Base-by-base conservation (phyloP, 768 basidiomycete species). In the Tubosaeta sp. region DNA sequence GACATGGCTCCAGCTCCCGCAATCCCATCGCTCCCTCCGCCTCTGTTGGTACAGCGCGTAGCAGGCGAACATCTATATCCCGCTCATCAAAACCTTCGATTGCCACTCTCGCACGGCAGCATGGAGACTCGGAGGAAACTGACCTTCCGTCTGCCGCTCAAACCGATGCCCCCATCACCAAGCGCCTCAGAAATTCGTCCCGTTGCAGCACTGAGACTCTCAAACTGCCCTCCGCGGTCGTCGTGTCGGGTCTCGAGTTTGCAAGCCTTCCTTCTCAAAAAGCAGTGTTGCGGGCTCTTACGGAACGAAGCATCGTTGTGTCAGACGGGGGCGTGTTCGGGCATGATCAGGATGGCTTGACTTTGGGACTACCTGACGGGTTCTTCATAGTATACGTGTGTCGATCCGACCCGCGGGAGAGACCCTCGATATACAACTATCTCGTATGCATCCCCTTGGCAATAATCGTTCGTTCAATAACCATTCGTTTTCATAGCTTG, bases 311-410 rank as follows among this genome's bases (percentile, higher is more conserved):
- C 36, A 66, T 90, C 10, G 58, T 76, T 12, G 59, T 87, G 27
- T 67, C 66, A 8, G 59, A 62, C 21, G 52, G 49, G 8, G 53
- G 54, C 24, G 44, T 48, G 40, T 50, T 53, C 34, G 55, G 57
- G 6, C 50, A 52, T 25, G 61, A 65, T 24, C 63, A 66, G 22
- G 68, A 70, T 19, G 63, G 52, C 9, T 46, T 60, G 12, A 59
- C 70, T 25, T 58, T 66, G 10, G 70, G 71, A 34, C 59, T 68
- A 18, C 87, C 90, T 3, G 76, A 82, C 11, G 79, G 75, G 1
- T 93, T 92, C 61, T 72, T 91, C 31, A 67, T 84, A 52, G 76
- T 92, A 1, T 90, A 84, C 58, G 80, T 93, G 11, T 89, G 86
- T 65, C 76, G 81, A 10, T 70, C 75, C 55, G 81, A 87, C 65